phyloP scores from a whole-genome alignment of 1,284 basidiomycete species.

The Trichosporon ovoides region DNA sequence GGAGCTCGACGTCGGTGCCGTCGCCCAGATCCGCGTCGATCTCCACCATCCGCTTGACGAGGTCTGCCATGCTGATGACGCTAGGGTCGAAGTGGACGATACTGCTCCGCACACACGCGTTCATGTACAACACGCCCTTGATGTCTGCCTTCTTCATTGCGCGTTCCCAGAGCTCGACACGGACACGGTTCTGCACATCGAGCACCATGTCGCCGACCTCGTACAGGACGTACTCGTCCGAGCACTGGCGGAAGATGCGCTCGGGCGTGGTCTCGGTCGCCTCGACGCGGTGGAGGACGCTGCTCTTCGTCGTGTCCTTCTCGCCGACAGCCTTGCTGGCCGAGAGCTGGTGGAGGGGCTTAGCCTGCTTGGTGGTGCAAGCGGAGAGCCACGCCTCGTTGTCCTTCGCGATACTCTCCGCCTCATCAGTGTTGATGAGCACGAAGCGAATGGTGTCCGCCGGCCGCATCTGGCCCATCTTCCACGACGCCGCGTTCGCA shows the following conservation, averaged over 20 bases:
- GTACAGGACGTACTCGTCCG: constrained; percentile 58
- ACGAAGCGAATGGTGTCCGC: constrained; percentile 32
- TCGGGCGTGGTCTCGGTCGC: constrained; percentile 11
- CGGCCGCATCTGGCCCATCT: constrained; percentile 41
- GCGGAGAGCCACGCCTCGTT: constrained; percentile 15
- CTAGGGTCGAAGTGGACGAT: constrained; percentile 57
- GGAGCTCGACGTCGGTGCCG: constrained; percentile 49
- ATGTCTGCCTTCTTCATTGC: constrained; percentile 45
- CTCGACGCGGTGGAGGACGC: constrained; percentile 13
- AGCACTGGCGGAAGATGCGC: constrained; percentile 49
- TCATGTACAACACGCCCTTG: constrained; percentile 51
- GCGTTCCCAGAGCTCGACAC: constrained; percentile 57
- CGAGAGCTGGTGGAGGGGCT: constrained; percentile 14
- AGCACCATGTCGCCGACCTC: constrained; percentile 57
- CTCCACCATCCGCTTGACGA: constrained; percentile 49
- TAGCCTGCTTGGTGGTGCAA: background rate
- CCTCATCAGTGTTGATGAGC: constrained; percentile 51
- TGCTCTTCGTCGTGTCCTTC: constrained; percentile 16
- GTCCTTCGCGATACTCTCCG: constrained; percentile 8
- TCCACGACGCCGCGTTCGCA: constrained; percentile 24
- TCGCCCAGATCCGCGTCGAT: constrained; percentile 8
- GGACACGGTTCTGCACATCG: constrained; percentile 55
- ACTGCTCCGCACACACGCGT: constrained; percentile 58
- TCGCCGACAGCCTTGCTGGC: constrained; percentile 9
- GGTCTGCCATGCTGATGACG: constrained; percentile 47